phyloP scores from a whole-genome alignment of 2,329 filamentous ascomycete species.

The Claviceps paspali region DNA sequence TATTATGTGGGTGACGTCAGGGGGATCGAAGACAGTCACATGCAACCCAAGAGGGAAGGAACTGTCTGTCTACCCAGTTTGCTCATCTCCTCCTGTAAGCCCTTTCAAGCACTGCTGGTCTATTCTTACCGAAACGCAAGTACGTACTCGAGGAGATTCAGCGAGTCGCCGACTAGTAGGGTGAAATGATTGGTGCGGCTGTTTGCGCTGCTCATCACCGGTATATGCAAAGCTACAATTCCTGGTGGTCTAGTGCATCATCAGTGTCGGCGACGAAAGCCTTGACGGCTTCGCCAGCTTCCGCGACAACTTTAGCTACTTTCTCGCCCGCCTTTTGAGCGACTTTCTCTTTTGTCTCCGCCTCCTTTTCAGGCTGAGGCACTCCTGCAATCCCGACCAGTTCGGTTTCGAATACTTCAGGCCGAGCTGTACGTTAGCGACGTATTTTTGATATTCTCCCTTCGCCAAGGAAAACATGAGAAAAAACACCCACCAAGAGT shows the following conservation, averaged over 20 bases:
- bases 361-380: slow-evolving; percentile 9
- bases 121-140: too few relatives aligned
- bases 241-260: slow-evolving; percentile 41
- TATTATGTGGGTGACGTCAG: too few relatives aligned
- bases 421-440: slow-evolving; percentile 7
- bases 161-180: background rate
- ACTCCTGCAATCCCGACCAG: slow-evolving; percentile 72
- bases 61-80: too few relatives aligned
- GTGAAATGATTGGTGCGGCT: background rate
- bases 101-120: too few relatives aligned
- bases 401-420: slow-evolving; percentile 76
- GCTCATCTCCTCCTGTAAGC: too few relatives aligned
- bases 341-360: slow-evolving; percentile 15
- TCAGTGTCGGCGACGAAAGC: slow-evolving; percentile 39
- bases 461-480: slow-evolving; percentile 2
- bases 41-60: too few relatives aligned
- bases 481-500: slow-evolving; percentile 47
- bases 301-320: slow-evolving; percentile 9
- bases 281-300: slow-evolving; percentile 24
- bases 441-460: background rate
- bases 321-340: slow-evolving; percentile 13
- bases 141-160: too few relatives aligned
- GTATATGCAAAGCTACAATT: slow-evolving; percentile 28
- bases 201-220: background rate
- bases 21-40: too few relatives aligned